These are phyloP conservation scores for Pseudogymnoascus sp. DNA, from an alignment of 2,329 filamentous ascomycete species.

Conservation along the genomic window DNA sequence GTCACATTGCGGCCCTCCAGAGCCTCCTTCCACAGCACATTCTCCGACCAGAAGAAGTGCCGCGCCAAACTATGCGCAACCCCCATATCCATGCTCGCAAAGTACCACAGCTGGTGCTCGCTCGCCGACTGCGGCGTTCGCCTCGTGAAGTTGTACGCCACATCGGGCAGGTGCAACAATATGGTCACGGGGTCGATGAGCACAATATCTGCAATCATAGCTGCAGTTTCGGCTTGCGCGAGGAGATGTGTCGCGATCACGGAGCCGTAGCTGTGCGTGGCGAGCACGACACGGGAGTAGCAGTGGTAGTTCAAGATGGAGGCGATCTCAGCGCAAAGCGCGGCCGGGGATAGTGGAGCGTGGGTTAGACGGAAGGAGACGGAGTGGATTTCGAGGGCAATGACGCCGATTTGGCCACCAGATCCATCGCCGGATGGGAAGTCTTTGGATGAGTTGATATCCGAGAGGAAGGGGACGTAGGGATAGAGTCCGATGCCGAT, in stretches of 20 bases:
- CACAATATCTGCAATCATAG: constrained; percentile 40
- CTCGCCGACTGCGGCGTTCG: constrained; percentile 39
- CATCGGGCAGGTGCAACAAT: constrained; percentile 51
- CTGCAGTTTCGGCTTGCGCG: constrained; percentile 27
- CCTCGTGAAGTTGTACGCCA: constrained; percentile 53
- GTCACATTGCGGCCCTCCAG: constrained; percentile 31
- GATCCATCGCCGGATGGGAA: constrained; percentile 20
- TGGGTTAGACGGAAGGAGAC: constrained; percentile 49
- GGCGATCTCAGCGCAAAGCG: constrained; percentile 43
- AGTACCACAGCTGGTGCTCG: constrained; percentile 52
- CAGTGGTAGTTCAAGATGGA: constrained; percentile 43
- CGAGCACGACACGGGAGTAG: constrained; percentile 43
- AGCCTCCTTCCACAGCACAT: constrained; percentile 52
- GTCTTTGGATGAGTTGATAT: constrained; percentile 33
- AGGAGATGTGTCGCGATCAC: constrained; percentile 49
- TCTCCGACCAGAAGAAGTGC: constrained; percentile 54
- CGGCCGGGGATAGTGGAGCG: constrained; percentile 36
- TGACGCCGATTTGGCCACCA: constrained; percentile 46
- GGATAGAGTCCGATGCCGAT: constrained; percentile 53
- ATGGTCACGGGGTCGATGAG: constrained; percentile 54
- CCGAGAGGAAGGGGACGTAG: constrained; percentile 44
- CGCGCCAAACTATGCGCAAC: constrained; percentile 48
- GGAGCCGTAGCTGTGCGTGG: constrained; percentile 45
- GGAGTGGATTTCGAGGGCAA: constrained; percentile 50
- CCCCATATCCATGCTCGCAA: constrained; percentile 49